Percentiles rank a stretch among this genome's conserved stretches.
These are phyloP conservation scores for Solanum clarkiae DNA, from an alignment of 257 asterid species.

Conservation along the genomic window DNA sequence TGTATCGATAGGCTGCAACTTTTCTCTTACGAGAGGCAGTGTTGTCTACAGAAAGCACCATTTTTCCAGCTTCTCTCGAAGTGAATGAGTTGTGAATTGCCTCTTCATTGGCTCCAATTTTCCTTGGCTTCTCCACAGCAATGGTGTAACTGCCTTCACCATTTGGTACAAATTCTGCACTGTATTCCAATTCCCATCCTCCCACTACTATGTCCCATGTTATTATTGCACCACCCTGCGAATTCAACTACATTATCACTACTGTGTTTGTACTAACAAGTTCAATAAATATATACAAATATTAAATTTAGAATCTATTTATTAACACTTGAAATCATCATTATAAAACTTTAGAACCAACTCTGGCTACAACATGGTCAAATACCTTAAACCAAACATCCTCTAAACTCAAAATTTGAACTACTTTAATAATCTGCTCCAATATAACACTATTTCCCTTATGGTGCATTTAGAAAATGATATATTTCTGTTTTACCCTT, in stretches of 20 bases:
- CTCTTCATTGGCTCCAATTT: constrained; percentile 36
- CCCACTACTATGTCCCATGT: constrained; percentile 88
- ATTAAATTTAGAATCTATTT: too few species aligned
- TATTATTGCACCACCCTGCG: constrained; percentile 54
- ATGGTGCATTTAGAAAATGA: neutral
- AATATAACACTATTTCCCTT: neutral
- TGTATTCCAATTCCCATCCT: constrained; percentile 83
- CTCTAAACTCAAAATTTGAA: neutral
- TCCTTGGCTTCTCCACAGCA: constrained; percentile 73
- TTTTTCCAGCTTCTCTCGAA: constrained; percentile 51
- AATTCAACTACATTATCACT: too few species aligned
- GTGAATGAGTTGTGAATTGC: constrained; percentile 57
- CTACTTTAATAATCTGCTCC: neutral
- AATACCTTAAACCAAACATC: neutral
- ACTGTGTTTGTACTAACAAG: too few species aligned
- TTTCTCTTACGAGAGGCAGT: constrained; percentile 53
- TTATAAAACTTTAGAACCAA: too few species aligned
- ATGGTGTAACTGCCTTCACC: constrained; percentile 57
- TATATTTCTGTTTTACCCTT: neutral
- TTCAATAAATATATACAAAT: too few species aligned
- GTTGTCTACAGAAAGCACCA: constrained; percentile 76
- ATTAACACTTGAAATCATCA: too few species aligned
- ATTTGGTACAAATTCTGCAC: constrained; percentile 61
- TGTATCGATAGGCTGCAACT: constrained; percentile 78
- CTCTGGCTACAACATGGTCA: neutral